phyloP scores from a whole-genome alignment of 768 basidiomycete species.

The Tricholoma matsutake region DNA sequence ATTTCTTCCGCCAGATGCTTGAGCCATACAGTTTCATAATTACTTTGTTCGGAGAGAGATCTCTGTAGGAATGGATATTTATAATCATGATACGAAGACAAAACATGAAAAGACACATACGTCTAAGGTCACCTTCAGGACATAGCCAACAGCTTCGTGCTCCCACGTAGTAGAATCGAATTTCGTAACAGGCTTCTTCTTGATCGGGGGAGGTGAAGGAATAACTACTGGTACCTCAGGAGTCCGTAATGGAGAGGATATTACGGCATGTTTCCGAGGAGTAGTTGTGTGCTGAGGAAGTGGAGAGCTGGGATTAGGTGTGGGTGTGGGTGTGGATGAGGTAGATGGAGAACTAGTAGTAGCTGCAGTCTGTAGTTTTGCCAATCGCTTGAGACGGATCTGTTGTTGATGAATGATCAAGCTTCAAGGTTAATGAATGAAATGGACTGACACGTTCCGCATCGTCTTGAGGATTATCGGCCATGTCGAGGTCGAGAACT shows the following conservation, averaged over 20 bases:
- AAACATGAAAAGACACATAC: conserved; percentile 41
- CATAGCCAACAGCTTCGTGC: conserved; percentile 57
- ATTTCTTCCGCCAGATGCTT: conserved; percentile 73
- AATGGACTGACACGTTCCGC: conserved; percentile 66
- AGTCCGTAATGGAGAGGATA: conserved; percentile 27
- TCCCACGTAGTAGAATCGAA: conserved; percentile 70
- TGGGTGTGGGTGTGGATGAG: conserved; percentile 36
- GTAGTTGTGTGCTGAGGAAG: conserved; percentile 26
- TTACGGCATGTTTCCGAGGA: conserved; percentile 33
- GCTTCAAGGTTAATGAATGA: not conserved
- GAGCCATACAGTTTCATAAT: conserved; percentile 79
- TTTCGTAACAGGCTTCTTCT: conserved; percentile 49
- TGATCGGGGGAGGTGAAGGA: conserved; percentile 34
- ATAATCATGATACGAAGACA: not conserved
- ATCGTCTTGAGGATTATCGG: conserved; percentile 62
- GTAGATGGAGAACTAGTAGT: conserved; percentile 13
- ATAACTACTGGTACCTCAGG: conserved; percentile 26
- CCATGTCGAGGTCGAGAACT: conserved; percentile 26
- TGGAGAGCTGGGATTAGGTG: conserved; percentile 24
- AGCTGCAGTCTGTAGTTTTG: conserved; percentile 62
- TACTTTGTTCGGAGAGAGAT: conserved; percentile 33
- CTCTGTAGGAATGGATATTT: conserved; percentile 10
- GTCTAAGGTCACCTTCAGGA: conserved; percentile 78
- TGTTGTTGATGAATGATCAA: conserved; percentile 25
- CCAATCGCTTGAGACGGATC: conserved; percentile 92